These are phyloP conservation scores for Candida hungchunana DNA, from an alignment of 805 yeast species.

Conservation along the genomic window DNA sequence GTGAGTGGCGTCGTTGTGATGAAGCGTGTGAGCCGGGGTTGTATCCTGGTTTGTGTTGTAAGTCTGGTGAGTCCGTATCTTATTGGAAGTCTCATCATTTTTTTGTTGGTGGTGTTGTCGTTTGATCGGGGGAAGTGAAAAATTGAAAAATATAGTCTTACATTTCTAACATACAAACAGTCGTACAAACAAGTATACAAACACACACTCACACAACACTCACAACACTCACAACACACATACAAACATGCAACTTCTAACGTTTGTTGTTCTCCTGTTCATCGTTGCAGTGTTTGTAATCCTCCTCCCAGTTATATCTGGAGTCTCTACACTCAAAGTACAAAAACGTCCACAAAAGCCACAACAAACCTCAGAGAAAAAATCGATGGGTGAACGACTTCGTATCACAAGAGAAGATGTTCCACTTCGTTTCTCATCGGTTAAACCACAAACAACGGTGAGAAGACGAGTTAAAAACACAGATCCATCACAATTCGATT, in stretches of 20 bases:
- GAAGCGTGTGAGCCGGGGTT: constrained; percentile 15
- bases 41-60: background rate
- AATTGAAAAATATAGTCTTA: too few species aligned
- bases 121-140: too few species aligned
- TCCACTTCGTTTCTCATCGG: constrained; percentile 21
- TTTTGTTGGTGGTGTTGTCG: too few species aligned
- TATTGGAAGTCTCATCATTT: too few species aligned
- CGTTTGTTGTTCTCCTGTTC: constrained; percentile 33
- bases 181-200: too few species aligned
- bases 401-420: constrained; percentile 18
- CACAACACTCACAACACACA: background rate
- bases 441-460: constrained; percentile 3
- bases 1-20: constrained; percentile 51
- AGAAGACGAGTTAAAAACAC: constrained; percentile 20
- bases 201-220: background rate
- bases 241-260: constrained; percentile 5
- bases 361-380: constrained; percentile 7
- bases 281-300: constrained; percentile 36
- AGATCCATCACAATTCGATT: constrained; percentile 26
- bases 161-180: too few species aligned
- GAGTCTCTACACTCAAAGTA: constrained; percentile 40
- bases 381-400: background rate
- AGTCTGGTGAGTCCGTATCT: too few species aligned
- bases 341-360: constrained; percentile 16
- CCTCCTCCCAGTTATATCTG: constrained; percentile 46